Evolutionary conservation across 805 yeast genomes (phyloP).

Genomic region (Maudiozyma saulgeensis): DNA sequence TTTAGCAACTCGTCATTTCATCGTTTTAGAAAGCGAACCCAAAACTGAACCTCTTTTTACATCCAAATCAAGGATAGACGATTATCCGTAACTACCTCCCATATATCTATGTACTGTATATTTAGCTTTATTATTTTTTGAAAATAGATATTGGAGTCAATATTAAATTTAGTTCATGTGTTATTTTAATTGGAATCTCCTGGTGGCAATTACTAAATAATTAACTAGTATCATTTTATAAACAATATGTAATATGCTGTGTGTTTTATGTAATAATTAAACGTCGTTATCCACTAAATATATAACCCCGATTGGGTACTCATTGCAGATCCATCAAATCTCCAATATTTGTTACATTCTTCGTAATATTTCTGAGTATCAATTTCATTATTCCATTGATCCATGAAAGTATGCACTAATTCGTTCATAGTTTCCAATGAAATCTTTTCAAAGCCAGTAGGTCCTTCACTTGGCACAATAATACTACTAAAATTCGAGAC

Average conservation of each 20-base stretch:
- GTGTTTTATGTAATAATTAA: too few relatives aligned
- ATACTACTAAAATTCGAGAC: conserved; percentile 10
- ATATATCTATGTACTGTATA: conserved; percentile 22
- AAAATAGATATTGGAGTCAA: conserved; percentile 2
- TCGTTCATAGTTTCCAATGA: conserved; percentile 23
- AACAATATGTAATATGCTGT: conserved; percentile 1
- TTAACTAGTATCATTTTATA: not conserved
- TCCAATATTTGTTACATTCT: conserved; percentile 26
- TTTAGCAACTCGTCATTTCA: not conserved
- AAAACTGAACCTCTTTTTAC: not conserved
- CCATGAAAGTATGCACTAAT: conserved; percentile 15
- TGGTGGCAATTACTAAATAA: not conserved
- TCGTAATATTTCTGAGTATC: conserved; percentile 10
- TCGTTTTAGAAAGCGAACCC: not conserved
- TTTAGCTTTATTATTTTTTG: conserved; percentile 13
- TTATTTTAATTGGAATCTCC: not conserved
- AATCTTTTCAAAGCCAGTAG: conserved; percentile 48
- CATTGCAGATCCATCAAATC: conserved; percentile 20
- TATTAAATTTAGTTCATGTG: not conserved
- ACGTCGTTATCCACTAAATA: conserved; percentile 7
- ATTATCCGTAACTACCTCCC: conserved; percentile 1
- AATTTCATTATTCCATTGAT: conserved; percentile 8
- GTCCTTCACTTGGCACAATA: conserved; percentile 48
- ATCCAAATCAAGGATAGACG: not conserved
- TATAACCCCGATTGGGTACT: conserved; percentile 28